Conservation (phyloP, 257 asterid species). For the Henckelia pumila region DNA sequence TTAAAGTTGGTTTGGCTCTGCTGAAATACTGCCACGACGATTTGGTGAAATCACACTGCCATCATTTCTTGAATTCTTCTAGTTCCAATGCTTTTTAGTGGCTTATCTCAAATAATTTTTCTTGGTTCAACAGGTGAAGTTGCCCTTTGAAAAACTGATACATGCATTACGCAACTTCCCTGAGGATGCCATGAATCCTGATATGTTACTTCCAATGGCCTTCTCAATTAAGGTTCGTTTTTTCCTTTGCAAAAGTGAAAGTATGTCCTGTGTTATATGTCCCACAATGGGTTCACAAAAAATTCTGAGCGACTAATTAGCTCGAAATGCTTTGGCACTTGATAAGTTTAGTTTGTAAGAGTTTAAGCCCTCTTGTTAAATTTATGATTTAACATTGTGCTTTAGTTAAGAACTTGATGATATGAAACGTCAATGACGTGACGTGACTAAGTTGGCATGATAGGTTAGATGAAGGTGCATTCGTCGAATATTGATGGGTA, state of each 20-base stretch:
- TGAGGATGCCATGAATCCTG: constrained; percentile 93
- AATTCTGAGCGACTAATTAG: not conserved
- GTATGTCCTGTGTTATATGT: not conserved
- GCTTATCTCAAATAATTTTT: not conserved
- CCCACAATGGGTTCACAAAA: not conserved
- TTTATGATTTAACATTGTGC: not conserved
- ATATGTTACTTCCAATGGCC: constrained; percentile 81
- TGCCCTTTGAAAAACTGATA: constrained; percentile 92
- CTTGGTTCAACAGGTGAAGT: constrained; percentile 55
- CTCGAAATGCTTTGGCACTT: not conserved
- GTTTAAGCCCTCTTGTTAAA: not conserved
- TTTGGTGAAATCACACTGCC: constrained; percentile 50
- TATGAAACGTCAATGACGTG: not conserved
- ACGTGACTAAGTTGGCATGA: not conserved
- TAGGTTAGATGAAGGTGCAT: not conserved
- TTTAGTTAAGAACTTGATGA: not conserved
- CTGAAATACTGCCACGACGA: constrained; percentile 90
- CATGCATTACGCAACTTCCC: constrained; percentile 89
- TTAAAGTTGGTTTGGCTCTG: constrained; percentile 90
- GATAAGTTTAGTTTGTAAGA: not conserved
- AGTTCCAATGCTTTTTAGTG: not conserved
- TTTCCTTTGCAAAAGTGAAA: not conserved
- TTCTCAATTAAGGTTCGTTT: constrained; percentile 70
- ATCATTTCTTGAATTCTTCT: constrained; percentile 15
- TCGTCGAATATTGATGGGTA: no score